phyloP scores from a whole-genome alignment of 1,284 basidiomycete species.

The Sparassis latifolia region DNA sequence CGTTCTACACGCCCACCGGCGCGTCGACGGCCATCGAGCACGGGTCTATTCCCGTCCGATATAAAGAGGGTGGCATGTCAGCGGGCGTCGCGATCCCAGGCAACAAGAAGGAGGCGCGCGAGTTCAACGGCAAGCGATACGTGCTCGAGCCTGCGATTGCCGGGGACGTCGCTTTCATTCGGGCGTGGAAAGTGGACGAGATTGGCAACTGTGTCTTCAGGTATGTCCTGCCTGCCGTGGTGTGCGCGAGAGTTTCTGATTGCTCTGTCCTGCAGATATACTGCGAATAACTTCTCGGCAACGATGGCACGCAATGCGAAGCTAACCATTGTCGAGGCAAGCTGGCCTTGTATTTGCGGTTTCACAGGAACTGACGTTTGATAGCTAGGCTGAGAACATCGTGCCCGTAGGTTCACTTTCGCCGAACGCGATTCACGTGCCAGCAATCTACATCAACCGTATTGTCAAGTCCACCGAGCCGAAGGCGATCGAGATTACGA shows the following conservation, averaged over 20 bases:
- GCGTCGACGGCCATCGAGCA: conserved; percentile 83
- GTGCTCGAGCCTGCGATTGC: conserved; percentile 84
- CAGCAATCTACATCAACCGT: conserved; percentile 85
- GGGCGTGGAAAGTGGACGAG: conserved; percentile 95
- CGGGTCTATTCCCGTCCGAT: conserved; percentile 70
- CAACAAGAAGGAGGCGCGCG: conserved; percentile 72
- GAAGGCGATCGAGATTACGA: conserved; percentile 78
- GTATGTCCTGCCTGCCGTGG: conserved; percentile 29
- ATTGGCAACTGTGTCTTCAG: conserved; percentile 83
- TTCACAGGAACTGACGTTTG: not conserved
- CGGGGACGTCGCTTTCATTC: conserved; percentile 85
- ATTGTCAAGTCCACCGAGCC: conserved; percentile 74
- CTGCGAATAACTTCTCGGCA: conserved; percentile 84
- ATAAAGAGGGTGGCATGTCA: conserved; percentile 60
- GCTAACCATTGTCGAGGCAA: conserved; percentile 85
- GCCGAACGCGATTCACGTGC: conserved; percentile 81
- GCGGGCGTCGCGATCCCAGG: conserved; percentile 66
- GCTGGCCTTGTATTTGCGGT: not conserved
- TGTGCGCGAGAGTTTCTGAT: not conserved
- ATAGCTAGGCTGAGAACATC: conserved; percentile 77
- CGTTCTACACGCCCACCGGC: conserved; percentile 94
- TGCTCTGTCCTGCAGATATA: conserved; percentile 50
- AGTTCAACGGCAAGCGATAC: conserved; percentile 80
- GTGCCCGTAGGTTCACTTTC: conserved; percentile 82
- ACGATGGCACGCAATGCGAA: conserved; percentile 89